phyloP scores from a whole-genome alignment of 2,329 filamentous ascomycete genomes.

The Aspergillus hiratsukae region DNA sequence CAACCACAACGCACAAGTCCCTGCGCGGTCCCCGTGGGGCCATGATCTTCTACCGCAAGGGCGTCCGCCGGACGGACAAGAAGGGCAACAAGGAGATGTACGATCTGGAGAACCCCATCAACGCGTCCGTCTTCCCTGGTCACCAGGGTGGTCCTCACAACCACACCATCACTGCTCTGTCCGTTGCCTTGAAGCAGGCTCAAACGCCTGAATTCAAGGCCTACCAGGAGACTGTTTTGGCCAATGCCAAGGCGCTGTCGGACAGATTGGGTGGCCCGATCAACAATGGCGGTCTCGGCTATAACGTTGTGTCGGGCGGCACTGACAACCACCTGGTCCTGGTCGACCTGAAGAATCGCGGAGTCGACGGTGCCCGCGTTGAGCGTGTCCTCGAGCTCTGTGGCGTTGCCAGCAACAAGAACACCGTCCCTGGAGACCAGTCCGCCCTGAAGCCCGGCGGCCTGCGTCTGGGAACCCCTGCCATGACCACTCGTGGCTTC shows the following conservation, averaged over 20 bases:
- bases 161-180: constrained; percentile 96
- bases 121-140: constrained; percentile 98
- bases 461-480: constrained; percentile 88
- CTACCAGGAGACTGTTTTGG: constrained; percentile 88
- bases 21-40: constrained; percentile 94
- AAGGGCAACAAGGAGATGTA: constrained; percentile 85
- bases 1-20: constrained; percentile 98
- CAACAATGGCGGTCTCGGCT: constrained; percentile 64
- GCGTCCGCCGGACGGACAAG: constrained; percentile 87
- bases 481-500: constrained; percentile 97
- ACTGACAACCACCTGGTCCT: constrained; percentile 98
- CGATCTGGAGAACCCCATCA: constrained; percentile 93
- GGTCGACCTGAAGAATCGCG: constrained; percentile 81
- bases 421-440: constrained; percentile 92
- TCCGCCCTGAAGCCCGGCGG: constrained; percentile 91
- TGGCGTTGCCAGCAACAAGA: constrained; percentile 98
- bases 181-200: constrained; percentile 93
- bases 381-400: constrained; percentile 88
- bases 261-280: constrained; percentile 67
- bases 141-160: constrained; percentile 99
- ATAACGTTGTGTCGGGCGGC: constrained; percentile 91
- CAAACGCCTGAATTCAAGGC: constrained; percentile 83
- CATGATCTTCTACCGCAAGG: constrained; percentile 99
- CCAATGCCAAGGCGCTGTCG: constrained; percentile 90
- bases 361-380: constrained; percentile 85